Base-by-base conservation (phyloP, 2,329 filamentous ascomycete genomes). In the Seiridium unicorne region DNA sequence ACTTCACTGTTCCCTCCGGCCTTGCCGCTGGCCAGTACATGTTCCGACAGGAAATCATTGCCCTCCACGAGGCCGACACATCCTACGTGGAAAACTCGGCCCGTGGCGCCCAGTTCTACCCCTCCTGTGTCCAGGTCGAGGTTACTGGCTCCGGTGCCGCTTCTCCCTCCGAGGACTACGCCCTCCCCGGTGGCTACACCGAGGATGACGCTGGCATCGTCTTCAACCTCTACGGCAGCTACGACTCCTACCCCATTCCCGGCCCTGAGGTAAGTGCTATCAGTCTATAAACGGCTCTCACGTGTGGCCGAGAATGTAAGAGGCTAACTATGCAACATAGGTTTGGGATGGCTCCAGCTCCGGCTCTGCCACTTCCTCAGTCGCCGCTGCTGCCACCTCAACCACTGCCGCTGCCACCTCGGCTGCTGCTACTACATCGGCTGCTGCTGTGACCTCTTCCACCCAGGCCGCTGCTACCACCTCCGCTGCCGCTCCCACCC, bases 71-170 rank as follows among this genome's bases (percentile, higher is more conserved):
- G 11, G 75, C 75, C n/a, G 66, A 68, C 36, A 49, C 40, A 34
- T 61, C 68, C 58, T 72, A 62, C 67, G 59, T 63, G 49, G 55
- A 54, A 38, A 68, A 75, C 69, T 60, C 68, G 8, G 68, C 69
- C 58, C 73, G 80, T 63, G 79, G 80, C 32, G 79, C 79, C 57
- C 80, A 83, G 72, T 82, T 83, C 72, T 84, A 84, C 73, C 81
- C 82, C 60, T 78, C 81, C 64, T 84, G 87, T 72, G 76, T 85
- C 66, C 87, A 89, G 77, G 69, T 89, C 63, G 79, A 86, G 69
- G 75, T 89, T 63, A 82, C 81, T 40, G 84, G 84, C 56, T 73
- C 75, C 48, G 84, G 83, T 53, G 78, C 81, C 61, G 79, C 75
- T 56, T 74, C 75, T 60, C 79, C 81, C 31, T 66, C 71, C 61